Evolutionary conservation across 768 basidiomycete species (phyloP).

Genomic region (Coprinopsis strossmayeri): DNA sequence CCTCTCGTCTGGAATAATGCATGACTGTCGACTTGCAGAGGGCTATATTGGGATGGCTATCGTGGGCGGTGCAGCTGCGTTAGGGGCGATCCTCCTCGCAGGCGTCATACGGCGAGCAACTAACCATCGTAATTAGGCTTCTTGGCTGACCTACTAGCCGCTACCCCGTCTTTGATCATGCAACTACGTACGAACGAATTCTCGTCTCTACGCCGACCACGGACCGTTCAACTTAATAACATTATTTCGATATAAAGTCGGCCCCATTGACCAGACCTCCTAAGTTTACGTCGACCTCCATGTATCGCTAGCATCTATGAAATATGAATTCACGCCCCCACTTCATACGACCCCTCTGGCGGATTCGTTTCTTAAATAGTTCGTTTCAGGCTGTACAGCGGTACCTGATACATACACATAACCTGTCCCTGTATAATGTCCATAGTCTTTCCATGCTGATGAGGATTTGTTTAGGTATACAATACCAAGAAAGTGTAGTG

Average conservation of each 20-base stretch:
- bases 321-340: no score
- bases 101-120: constrained; percentile 79
- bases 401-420: no score
- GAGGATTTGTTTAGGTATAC: no score
- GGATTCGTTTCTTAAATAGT: not conserved
- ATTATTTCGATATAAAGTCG: not conserved
- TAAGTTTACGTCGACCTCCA: no score
- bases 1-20: not conserved
- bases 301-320: not conserved
- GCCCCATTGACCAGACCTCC: not conserved
- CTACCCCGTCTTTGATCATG: no score
- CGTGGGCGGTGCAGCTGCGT: constrained; percentile 82
- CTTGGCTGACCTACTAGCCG: not conserved
- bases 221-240: not conserved
- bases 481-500: no score
- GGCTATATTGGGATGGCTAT: constrained; percentile 99
- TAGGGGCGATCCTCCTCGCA: constrained; percentile 71
- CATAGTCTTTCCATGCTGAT: no score
- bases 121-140: constrained; percentile 33
- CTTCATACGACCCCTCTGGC: no score
- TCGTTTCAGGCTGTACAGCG: not conserved
- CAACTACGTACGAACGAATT: no score
- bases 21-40: constrained; percentile 41
- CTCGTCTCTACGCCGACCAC: no score
- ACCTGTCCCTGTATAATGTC: no score